Conservation (phyloP, 2,329 filamentous ascomycete genomes). For the Exophiala oligosperma region DNA sequence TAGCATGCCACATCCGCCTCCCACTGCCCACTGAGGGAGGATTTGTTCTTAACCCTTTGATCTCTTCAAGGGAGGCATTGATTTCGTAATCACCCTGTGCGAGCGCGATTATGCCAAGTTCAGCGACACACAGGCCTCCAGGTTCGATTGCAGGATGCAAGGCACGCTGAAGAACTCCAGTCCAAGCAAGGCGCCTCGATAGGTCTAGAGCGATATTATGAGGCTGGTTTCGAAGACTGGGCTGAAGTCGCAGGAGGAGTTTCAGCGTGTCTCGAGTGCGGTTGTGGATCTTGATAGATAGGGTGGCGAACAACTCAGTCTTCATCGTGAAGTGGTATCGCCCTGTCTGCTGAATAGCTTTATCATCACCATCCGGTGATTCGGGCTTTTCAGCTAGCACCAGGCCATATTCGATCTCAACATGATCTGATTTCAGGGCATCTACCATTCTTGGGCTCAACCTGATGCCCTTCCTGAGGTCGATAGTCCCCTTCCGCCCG, state of each 20-base stretch:
- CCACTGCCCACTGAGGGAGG: slow-evolving; percentile 21
- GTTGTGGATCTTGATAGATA: slow-evolving; percentile 74
- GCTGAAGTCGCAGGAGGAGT: slow-evolving; percentile 73
- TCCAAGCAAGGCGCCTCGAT: slow-evolving; percentile 79
- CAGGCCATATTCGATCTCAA: slow-evolving; percentile 61
- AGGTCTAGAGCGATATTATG: slow-evolving; percentile 75
- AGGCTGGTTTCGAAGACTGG: slow-evolving; percentile 71
- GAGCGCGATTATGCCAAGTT: slow-evolving; percentile 71
- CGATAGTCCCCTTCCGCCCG: slow-evolving; percentile 65
- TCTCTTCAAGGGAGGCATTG: slow-evolving; percentile 77
- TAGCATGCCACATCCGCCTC: slow-evolving; percentile 36
- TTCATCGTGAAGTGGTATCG: slow-evolving; percentile 48
- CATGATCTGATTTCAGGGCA: slow-evolving; percentile 75
- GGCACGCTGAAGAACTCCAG: slow-evolving; percentile 75
- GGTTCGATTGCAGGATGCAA: slow-evolving; percentile 62
- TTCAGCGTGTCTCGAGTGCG: slow-evolving; percentile 66
- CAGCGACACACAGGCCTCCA: slow-evolving; percentile 59
- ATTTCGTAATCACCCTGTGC: slow-evolving; percentile 83
- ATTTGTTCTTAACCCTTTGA: slow-evolving; percentile 36
- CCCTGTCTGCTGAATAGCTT: slow-evolving; percentile 40
- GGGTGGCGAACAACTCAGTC: slow-evolving; percentile 66
- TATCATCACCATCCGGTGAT: slow-evolving; percentile 9
- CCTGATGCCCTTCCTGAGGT: slow-evolving; percentile 69
- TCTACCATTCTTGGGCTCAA: slow-evolving; percentile 76
- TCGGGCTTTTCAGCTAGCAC: slow-evolving; percentile 23